Evolutionary conservation across 495 filamentous ascomycete genomes (phyloP), one percentile per base, ranked within the genome.

Genomic region (Glonium stellatum): DNA sequence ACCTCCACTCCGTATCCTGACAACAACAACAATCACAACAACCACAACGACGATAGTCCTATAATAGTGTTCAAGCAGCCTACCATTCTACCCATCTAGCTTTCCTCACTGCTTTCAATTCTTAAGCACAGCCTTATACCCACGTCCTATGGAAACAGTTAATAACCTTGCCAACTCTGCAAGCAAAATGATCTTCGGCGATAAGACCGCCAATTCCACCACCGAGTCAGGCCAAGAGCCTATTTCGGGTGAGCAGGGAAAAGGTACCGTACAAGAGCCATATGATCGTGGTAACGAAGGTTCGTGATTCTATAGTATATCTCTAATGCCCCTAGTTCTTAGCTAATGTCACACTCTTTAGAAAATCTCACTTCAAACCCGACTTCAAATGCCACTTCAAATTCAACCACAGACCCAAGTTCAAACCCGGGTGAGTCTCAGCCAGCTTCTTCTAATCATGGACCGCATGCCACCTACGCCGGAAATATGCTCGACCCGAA

Each of bases 241-340:
- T 22, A 63, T 81, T 50, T 79, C 77, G 27, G 81, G 82, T 42
- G 68, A 75, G 47, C 63, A 68, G 13, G 82, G 82, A 19, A 64
- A 59, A 34, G 74, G 83, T 55, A 77, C 77, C 13, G 69, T 71
- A n/a, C 76, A 76, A 48, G 80, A 82, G 69, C 82, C 81, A 0
- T 84, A 79, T 59, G 82, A 84, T 60, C 77, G 76, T 22, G 82
- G 82, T 54, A 84, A 83, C 47, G 22, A 19, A 37, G 57, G 57
- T 60, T n/a, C n/a, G 44, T 35, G 58, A 41, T 34, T 3, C 21
- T n/a, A 4, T 25, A 19, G 18, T 44, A 23, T 12, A 47, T 25
- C 23, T 65, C 67, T 48, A 70, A 51, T 22, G 12, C 15, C 4
- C 22, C 25, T 31, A 6, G 27, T 31, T 31, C 25, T 15, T 27